Evolutionary conservation across 2,329 filamentous ascomycete genomes (phyloP).

Genomic region (Epichloe coenophiala): DNA sequence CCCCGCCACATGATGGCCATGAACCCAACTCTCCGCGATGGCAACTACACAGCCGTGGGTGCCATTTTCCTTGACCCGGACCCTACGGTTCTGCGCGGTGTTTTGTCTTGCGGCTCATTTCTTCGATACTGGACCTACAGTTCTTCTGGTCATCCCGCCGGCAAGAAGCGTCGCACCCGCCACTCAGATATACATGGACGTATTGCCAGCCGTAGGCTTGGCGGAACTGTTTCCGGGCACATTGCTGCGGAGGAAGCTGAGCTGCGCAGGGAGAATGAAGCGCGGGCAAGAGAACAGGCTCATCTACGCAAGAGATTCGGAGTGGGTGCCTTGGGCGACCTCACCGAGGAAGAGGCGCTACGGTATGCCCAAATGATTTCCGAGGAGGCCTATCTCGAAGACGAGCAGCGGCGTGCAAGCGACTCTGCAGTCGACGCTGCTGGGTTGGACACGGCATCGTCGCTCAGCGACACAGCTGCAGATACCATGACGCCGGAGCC

Average conservation of each 20-base stretch:
- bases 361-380: constrained; percentile 54
- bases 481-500: constrained; percentile 43
- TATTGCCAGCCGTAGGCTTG: constrained; percentile 36
- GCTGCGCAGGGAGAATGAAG: constrained; percentile 58
- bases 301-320: constrained; percentile 72
- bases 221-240: constrained; percentile 62
- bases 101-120: constrained; percentile 76
- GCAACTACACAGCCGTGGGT: constrained; percentile 68
- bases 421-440: constrained; percentile 35
- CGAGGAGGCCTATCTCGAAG: constrained; percentile 42
- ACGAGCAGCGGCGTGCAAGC: constrained; percentile 41
- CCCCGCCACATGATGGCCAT: constrained; percentile 53
- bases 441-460: constrained; percentile 29
- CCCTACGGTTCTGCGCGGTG: constrained; percentile 68
- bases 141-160: constrained; percentile 62
- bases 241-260: constrained; percentile 80
- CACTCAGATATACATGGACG: constrained; percentile 48
- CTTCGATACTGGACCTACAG: constrained; percentile 91
- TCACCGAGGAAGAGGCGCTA: constrained; percentile 53
- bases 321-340: constrained; percentile 51
- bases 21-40: constrained; percentile 47
- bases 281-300: constrained; percentile 51
- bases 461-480: constrained; percentile 26
- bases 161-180: constrained; percentile 65
- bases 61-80: constrained; percentile 82